A percentile compares a stretch with the other conserved stretches of the same genome.
phyloP scores from a whole-genome alignment of 805 yeast species.

The Wickerhamomyces kurtzmanii region DNA sequence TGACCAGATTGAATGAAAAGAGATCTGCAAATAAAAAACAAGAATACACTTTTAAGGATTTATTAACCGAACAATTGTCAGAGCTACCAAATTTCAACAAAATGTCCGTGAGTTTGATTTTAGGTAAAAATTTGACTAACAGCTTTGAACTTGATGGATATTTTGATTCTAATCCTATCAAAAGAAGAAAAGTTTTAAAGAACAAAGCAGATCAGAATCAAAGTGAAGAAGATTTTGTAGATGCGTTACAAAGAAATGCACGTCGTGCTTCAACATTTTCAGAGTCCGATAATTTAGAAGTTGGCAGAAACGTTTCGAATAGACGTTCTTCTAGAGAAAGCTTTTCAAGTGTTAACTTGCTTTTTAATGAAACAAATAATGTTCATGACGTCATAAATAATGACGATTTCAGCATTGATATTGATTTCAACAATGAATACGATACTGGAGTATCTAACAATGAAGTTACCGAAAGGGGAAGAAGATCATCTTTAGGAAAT shows the following conservation, averaged over 20 bases:
- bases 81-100: not conserved
- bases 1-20: too few species aligned
- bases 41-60: conserved; percentile 1
- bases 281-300: too few species aligned
- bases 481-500: conserved; percentile 8
- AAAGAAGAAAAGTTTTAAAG: not conserved
- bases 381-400: not conserved
- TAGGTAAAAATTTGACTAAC: not conserved
- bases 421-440: conserved; percentile 3
- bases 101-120: not conserved
- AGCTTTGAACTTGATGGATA: not conserved
- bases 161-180: conserved; percentile 5
- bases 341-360: conserved; percentile 6
- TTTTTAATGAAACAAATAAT: too few species aligned
- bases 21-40: conserved; percentile 1
- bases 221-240: conserved; percentile 13
- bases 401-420: not conserved
- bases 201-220: not conserved
- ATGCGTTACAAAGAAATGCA: conserved; percentile 11
- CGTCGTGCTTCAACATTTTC: conserved; percentile 13
- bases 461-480: conserved; percentile 2
- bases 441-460: conserved; percentile 1
- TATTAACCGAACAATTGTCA: conserved; percentile 1
- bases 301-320: conserved; percentile 12
- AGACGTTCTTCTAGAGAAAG: conserved; percentile 13